phyloP scores from a whole-genome alignment of 257 asterid species.

The Agastache rugosa region DNA sequence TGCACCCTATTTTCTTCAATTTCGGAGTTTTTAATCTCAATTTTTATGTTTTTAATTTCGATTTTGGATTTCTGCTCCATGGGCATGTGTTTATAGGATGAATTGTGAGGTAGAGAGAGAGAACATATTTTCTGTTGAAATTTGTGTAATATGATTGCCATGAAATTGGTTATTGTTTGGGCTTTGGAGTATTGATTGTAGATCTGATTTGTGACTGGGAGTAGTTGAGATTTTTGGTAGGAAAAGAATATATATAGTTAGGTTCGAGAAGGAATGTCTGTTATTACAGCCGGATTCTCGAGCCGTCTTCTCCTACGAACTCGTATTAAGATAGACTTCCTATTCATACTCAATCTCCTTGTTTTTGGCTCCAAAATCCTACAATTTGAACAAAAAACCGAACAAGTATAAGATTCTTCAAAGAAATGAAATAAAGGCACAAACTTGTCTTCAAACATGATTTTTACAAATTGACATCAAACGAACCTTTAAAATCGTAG shows the following conservation, averaged over 20 bases:
- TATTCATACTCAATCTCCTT: too few species aligned
- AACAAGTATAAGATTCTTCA: too few species aligned
- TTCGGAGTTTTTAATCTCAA: conserved; percentile 12
- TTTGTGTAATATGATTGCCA: not conserved
- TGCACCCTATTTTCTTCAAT: not conserved
- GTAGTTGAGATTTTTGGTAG: not conserved
- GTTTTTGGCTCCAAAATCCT: too few species aligned
- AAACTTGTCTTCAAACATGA: too few species aligned
- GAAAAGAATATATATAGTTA: not conserved
- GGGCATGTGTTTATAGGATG: conserved; percentile 3
- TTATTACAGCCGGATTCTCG: not conserved
- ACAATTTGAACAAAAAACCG: too few species aligned
- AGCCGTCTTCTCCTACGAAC: too few species aligned
- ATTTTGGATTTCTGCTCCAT: not conserved
- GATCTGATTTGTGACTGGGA: not conserved
- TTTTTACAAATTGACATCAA: too few species aligned
- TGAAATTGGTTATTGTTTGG: not conserved
- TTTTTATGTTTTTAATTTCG: not conserved
- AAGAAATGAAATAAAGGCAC: too few species aligned
- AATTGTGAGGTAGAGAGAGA: too few species aligned
- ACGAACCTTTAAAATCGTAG: too few species aligned
- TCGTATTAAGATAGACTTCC: too few species aligned
- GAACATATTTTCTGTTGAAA: not conserved
- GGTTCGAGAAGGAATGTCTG: not conserved
- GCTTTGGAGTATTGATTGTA: conserved; percentile 1